Conservation (phyloP, 768 basidiomycete genomes). For the Lentinus tigrinus region DNA sequence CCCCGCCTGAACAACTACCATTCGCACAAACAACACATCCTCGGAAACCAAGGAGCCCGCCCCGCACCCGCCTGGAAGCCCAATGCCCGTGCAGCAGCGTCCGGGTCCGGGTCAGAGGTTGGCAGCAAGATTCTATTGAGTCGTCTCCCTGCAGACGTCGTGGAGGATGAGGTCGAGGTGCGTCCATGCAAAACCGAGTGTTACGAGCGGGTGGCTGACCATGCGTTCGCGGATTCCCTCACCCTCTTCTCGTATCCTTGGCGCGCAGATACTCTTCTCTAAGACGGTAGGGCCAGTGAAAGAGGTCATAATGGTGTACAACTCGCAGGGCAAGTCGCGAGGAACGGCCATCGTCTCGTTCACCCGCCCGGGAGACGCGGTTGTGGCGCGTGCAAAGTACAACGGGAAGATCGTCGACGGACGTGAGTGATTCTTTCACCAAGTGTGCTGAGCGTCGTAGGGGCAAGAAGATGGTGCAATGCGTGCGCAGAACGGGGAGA, state of each 20-base stretch:
- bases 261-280: constrained; percentile 64
- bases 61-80: constrained; percentile 63
- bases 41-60: constrained; percentile 57
- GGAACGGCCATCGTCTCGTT: constrained; percentile 80
- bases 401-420: constrained; percentile 75
- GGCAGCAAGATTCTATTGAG: constrained; percentile 73
- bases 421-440: constrained; percentile 35
- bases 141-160: constrained; percentile 65
- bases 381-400: constrained; percentile 62
- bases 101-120: neutral
- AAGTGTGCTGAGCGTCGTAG: neutral
- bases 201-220: constrained; percentile 1
- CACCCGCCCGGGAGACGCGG: constrained; percentile 61
- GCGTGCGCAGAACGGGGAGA: neutral
- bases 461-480: neutral
- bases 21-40: constrained; percentile 50
- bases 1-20: constrained; percentile 49
- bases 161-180: constrained; percentile 68
- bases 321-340: constrained; percentile 71
- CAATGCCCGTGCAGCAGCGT: constrained; percentile 22
- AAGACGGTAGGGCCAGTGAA: constrained; percentile 76
- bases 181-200: neutral
- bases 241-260: neutral
- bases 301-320: constrained; percentile 72
- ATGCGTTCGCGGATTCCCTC: neutral